A percentile compares a stretch with the other conserved stretches of the same genome.
Evolutionary conservation across 805 yeast species (phyloP).

Genomic region (Hanseniaspora osmophila): DNA sequence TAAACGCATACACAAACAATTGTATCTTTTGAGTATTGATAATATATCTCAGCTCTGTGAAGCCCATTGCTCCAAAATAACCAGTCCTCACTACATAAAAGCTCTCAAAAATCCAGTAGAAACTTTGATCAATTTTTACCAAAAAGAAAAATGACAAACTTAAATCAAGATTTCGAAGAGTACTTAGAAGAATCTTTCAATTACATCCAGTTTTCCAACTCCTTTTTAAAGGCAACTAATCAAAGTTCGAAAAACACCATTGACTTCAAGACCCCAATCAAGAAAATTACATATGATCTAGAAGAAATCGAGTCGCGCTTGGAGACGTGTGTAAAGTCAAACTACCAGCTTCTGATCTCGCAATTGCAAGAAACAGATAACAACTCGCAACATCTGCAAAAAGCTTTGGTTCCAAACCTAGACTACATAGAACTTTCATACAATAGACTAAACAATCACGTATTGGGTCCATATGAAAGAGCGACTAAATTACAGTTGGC

Average conservation of each 20-base stretch:
- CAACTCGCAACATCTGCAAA: constrained; percentile 7
- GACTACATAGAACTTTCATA: constrained; percentile 19
- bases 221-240: constrained; percentile 14
- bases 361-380: constrained; percentile 15
- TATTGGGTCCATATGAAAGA: constrained; percentile 17
- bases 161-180: constrained; percentile 14
- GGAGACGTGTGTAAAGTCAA: constrained; percentile 11
- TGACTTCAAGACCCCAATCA: constrained; percentile 19
- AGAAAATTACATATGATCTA: constrained; percentile 17
- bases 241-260: constrained; percentile 7
- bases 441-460: constrained; percentile 18
- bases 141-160: neutral
- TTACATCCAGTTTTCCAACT: constrained; percentile 14
- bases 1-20: too few relatives aligned
- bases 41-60: too few relatives aligned
- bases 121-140: too few relatives aligned
- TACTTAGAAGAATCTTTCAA: constrained; percentile 13
- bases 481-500: constrained; percentile 19
- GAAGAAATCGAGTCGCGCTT: constrained; percentile 16
- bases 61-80: too few relatives aligned
- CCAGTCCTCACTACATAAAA: too few relatives aligned
- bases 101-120: too few relatives aligned
- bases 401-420: constrained; percentile 13
- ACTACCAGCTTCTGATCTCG: constrained; percentile 9
- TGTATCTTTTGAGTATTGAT: too few relatives aligned